Base-by-base conservation (phyloP, 1,284 basidiomycete species). In the Pyrrhoderma noxium region DNA sequence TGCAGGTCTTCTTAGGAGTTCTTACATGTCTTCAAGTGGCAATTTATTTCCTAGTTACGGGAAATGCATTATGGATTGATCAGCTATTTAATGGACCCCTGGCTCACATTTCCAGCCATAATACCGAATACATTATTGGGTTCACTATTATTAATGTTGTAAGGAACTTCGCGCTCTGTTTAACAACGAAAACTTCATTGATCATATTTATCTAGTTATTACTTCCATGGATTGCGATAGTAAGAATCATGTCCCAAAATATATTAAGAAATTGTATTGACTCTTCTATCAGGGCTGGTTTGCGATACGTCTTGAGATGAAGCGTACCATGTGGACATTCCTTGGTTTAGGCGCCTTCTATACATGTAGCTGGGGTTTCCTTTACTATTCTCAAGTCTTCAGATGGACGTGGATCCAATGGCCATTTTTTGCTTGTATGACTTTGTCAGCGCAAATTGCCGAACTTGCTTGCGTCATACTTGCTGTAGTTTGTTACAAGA, bases 11-110 rank as follows among this genome's bases (percentile, higher is more conserved):
- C 62, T 69, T 80, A 60, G 72, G 75, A 1, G 64, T 80, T 3
- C 68, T 74, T 39, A 78, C 77, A n/a, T 73, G 72, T 55, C 64
- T 82, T 2, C 79, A 82, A 60, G 63, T 83, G 5, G 74, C 75
- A 46, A 68, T 70, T 2, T 82, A 80, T 60, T 68, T 77, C 40
- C 66, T 80, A 11, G 60, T 76, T 3, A 67, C 73, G 0, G 71
- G 73, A 5, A 73, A 73, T 58, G 70, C 69, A 19, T 70, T 82
- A 7, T 82, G 79, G 77, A 64, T 75, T 34, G 74, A 79, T 60
- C 70, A 79, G 54, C 66, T 80, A 16, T 55, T 72, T 45, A 70
- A 72, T 47, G 72, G 74, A 13, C 65, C 69, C 8, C 72, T 80
- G 44, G 62, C 61, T 8, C 45, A 60, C 2, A 71, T 78, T 8